Conservation (phyloP, 768 basidiomycete genomes). For the Tulasnella sp. region DNA sequence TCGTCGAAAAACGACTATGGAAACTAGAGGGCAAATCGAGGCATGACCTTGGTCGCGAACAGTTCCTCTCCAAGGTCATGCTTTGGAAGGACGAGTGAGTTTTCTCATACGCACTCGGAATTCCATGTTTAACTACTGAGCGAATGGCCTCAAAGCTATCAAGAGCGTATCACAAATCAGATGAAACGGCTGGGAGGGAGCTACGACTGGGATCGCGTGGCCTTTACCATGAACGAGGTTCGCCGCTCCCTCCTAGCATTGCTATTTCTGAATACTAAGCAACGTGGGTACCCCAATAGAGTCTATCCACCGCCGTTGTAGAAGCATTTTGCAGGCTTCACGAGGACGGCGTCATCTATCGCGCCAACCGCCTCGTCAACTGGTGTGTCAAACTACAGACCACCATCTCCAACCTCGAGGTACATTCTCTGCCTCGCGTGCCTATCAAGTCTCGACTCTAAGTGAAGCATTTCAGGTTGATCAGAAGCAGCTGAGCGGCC, state of each 20-base stretch:
- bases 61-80: slow-evolving; percentile 82
- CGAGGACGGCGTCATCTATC: slow-evolving; percentile 86
- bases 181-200: slow-evolving; percentile 81
- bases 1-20: slow-evolving; percentile 86
- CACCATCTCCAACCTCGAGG: slow-evolving; percentile 95
- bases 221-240: slow-evolving; percentile 93
- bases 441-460: no score
- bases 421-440: slow-evolving; percentile 28
- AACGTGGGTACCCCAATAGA: no score
- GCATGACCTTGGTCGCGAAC: slow-evolving; percentile 91
- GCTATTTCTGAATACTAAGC: no score
- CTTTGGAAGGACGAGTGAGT: slow-evolving; percentile 95
- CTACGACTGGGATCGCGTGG: slow-evolving; percentile 88
- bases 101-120: neutral
- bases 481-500: slow-evolving; percentile 76
- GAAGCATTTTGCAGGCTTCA: slow-evolving; percentile 87
- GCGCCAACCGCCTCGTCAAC: slow-evolving; percentile 93
- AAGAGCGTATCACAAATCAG: slow-evolving; percentile 84
- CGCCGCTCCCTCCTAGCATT: no score
- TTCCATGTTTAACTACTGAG: neutral
- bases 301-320: slow-evolving; percentile 73
- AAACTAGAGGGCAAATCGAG: slow-evolving; percentile 73
- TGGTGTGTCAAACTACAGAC: slow-evolving; percentile 97
- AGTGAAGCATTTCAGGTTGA: slow-evolving; percentile 82
- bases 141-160: slow-evolving; percentile 51